Base-by-base conservation (phyloP, 768 basidiomycete species). In the Lactifluus pinguis region DNA sequence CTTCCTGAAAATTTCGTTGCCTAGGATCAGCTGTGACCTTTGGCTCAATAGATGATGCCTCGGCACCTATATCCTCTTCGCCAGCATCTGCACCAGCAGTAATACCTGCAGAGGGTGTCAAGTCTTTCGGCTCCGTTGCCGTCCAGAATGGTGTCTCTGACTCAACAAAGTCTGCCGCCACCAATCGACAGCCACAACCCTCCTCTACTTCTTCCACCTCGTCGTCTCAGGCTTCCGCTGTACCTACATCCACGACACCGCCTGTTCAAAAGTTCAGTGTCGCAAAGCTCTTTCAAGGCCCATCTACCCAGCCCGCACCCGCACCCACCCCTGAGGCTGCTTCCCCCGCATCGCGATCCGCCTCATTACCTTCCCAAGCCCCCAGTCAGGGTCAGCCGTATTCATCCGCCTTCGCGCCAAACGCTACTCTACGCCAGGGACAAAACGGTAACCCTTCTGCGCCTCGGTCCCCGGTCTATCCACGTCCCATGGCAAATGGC, bases 31-130 rank as follows among this genome's bases (percentile, higher is more conserved):
- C 81, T 55, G 85, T 95, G 66, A 88, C 87, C 53, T 94, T 95
- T 76, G 93, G 93, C 68, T 92, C 92, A 50, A 89, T 94, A 79
- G 87, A 92, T 75, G 88, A 91, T 73, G 81, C 79, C 11, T 72
- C 76, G 66, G 84, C 89, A 55, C 80, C 86, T 62, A 85, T 92
- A 68, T 89, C 91, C 39, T 87, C 90, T 49, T 91, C 90, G 9
- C 90, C 92, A 39, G 87, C 89, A 57, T 79, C 84, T 45, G 76
- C 76, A 65, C 82, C 77, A 60, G 79, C 74, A 65, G 76, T 83
- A 69, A 87, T 84, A 76, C 77, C 83, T 50, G 63, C 55, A 64
- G 86, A 86, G 68, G 80, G 75, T 68, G 86, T 92, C 67, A 91
- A 86, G 73, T 82, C 87, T 48, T 94, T 94, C 74, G 91, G 92